phyloP scores from a whole-genome alignment of 495 filamentous ascomycete species.

The Antarctomyces pellizariae region DNA sequence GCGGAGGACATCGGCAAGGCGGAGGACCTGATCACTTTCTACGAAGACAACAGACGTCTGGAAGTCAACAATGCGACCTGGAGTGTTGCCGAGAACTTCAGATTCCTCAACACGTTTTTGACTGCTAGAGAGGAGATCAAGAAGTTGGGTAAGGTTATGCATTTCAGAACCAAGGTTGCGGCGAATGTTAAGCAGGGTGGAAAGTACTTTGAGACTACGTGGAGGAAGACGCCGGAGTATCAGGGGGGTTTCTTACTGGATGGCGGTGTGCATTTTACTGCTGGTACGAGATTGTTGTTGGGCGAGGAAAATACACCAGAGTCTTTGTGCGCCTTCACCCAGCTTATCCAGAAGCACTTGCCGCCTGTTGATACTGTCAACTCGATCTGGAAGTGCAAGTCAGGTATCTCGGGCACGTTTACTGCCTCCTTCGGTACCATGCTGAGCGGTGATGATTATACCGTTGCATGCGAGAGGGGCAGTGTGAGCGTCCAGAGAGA shows the following conservation, averaged over 20 bases:
- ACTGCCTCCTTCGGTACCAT: slow-evolving; percentile 41
- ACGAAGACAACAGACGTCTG: slow-evolving; percentile 21
- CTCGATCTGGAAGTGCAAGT: slow-evolving; percentile 32
- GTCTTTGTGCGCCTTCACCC: slow-evolving; percentile 32
- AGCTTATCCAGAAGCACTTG: slow-evolving; percentile 33
- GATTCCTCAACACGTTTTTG: slow-evolving; percentile 33
- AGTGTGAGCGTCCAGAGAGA: slow-evolving; percentile 20
- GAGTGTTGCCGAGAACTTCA: slow-evolving; percentile 55
- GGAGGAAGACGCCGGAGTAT: slow-evolving; percentile 47
- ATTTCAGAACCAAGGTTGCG: slow-evolving; percentile 34
- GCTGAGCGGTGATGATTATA: slow-evolving; percentile 26
- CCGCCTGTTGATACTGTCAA: slow-evolving; percentile 56
- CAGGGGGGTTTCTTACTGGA: slow-evolving; percentile 65
- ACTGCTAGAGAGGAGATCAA: slow-evolving; percentile 32
- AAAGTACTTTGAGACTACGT: slow-evolving; percentile 44
- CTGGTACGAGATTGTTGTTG: slow-evolving; percentile 35
- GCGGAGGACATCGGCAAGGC: slow-evolving; percentile 41
- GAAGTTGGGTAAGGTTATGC: slow-evolving; percentile 36
- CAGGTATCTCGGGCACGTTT: slow-evolving; percentile 39
- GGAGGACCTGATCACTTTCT: slow-evolving; percentile 36
- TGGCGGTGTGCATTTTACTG: slow-evolving; percentile 51
- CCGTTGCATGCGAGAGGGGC: slow-evolving; percentile 27
- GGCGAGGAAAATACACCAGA: slow-evolving; percentile 25
- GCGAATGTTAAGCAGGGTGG: slow-evolving; percentile 26
- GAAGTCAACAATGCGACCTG: slow-evolving; percentile 23